These are phyloP conservation scores for Puccinia sorghi DNA, from an alignment of 1,284 basidiomycete species.

Conservation along the genomic window DNA sequence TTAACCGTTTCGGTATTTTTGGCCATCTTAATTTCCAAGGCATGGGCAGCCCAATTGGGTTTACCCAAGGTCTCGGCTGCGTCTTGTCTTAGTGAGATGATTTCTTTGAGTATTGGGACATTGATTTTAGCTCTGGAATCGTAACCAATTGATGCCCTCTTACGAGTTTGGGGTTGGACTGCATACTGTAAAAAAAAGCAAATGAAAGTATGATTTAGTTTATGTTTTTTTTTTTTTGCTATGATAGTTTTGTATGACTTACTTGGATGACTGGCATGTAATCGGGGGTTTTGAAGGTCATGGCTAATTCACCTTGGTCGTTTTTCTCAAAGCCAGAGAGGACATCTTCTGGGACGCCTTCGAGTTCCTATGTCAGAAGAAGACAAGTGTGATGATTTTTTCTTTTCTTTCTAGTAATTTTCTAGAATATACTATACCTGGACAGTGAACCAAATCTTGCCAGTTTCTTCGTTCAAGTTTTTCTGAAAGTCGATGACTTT, in stretches of 20 bases:
- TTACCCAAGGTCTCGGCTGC: slow-evolving; percentile 71
- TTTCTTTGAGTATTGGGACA: slow-evolving; percentile 68
- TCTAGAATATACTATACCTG: slow-evolving; percentile 59
- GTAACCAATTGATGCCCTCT: slow-evolving; percentile 67
- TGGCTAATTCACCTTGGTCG: slow-evolving; percentile 52
- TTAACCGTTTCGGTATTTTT: slow-evolving; percentile 67
- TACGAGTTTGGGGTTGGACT: slow-evolving; percentile 68
- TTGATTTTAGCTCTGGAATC: slow-evolving; percentile 71
- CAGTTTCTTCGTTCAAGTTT: slow-evolving; percentile 80
- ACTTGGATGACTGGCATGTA: slow-evolving; percentile 69
- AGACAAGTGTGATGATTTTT: background rate
- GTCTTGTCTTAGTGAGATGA: slow-evolving; percentile 68
- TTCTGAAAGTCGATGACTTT: slow-evolving; percentile 73
- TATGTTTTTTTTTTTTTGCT: background rate
- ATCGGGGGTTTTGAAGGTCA: slow-evolving; percentile 73
- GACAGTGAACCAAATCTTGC: slow-evolving; percentile 54
- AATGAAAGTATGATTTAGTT: background rate
- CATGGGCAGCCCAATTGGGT: slow-evolving; percentile 76
- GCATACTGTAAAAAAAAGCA: slow-evolving; percentile 65
- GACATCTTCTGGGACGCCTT: slow-evolving; percentile 74
- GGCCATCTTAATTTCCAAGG: slow-evolving; percentile 80
- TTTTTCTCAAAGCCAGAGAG: slow-evolving; percentile 70
- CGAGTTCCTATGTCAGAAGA: slow-evolving; percentile 65
- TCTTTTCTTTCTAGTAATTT: background rate
- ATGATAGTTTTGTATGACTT: background rate